A percentile compares a stretch with the other conserved stretches of the same genome.
Evolutionary conservation across 78 protist species (phyloP).

Genomic region (Monosiga brevicollis): DNA sequence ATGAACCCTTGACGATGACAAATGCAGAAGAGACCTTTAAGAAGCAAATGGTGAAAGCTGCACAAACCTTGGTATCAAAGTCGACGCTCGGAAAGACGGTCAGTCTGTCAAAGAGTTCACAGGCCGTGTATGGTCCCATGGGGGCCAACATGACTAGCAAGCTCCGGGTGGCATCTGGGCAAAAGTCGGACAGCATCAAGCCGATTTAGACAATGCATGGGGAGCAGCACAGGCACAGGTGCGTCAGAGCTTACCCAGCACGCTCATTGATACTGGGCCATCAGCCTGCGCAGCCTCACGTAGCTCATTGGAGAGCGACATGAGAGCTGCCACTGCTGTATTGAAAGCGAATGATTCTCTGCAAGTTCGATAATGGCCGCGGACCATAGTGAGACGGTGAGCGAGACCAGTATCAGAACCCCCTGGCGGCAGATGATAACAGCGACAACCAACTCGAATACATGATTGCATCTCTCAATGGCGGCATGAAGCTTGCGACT

Average conservation of each 20-base stretch:
- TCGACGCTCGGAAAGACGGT: too few species aligned
- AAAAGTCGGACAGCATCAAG: too few species aligned
- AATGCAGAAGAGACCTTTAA: not conserved
- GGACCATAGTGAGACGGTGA: too few species aligned
- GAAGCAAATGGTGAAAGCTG: not conserved
- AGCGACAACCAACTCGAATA: conserved; percentile 1
- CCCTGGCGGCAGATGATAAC: too few species aligned
- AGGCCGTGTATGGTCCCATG: too few species aligned
- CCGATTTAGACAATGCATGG: too few species aligned
- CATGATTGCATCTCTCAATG: not conserved
- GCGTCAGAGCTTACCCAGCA: too few species aligned
- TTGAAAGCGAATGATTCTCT: conserved; percentile 20
- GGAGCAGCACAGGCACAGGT: too few species aligned
- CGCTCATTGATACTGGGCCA: too few species aligned
- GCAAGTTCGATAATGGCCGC: conserved; percentile 8
- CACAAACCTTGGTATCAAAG: not conserved
- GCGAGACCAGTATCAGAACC: too few species aligned
- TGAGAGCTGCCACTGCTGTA: conserved; percentile 45
- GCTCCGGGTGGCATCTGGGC: too few species aligned
- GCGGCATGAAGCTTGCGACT: not conserved
- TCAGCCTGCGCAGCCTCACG: conserved; percentile 1
- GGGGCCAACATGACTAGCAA: too few species aligned
- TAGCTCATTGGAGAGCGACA: conserved; percentile 37
- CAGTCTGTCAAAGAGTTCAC: not conserved
- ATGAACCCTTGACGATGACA: not conserved